phyloP scores from a whole-genome alignment of 495 filamentous ascomycete species.

The Evernia prunastri region DNA sequence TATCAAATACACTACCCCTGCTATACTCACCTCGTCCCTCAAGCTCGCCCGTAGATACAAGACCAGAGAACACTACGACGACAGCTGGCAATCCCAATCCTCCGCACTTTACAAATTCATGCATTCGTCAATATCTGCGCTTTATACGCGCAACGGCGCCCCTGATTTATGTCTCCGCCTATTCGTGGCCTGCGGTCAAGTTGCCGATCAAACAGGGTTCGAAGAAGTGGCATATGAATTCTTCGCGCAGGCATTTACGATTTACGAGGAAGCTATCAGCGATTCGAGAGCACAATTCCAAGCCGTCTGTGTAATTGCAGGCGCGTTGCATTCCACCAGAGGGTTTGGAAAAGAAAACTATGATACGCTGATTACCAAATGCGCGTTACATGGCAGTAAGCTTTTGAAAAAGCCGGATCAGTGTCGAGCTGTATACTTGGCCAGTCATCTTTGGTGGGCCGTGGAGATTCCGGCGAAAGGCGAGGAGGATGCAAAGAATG shows the following conservation, averaged over 20 bases:
- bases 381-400: constrained; percentile 92
- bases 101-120: constrained; percentile 91
- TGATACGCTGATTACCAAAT: constrained; percentile 96
- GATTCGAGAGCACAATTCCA: constrained; percentile 96
- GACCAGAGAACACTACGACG: constrained; percentile 83
- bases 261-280: constrained; percentile 92
- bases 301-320: constrained; percentile 90
- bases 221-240: constrained; percentile 97
- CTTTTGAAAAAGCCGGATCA: constrained; percentile 97
- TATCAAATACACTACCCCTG: constrained; percentile 89
- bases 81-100: constrained; percentile 88
- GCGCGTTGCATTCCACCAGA: constrained; percentile 75
- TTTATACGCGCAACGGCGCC: constrained; percentile 77
- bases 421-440: constrained; percentile 91
- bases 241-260: constrained; percentile 96
- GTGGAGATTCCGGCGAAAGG: constrained; percentile 75
- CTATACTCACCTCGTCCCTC: constrained; percentile 82
- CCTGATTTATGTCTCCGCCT: constrained; percentile 83
- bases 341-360: constrained; percentile 95
- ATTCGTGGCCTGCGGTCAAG: constrained; percentile 85
- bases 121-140: constrained; percentile 75
- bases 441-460: constrained; percentile 97
- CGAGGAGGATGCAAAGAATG: constrained; percentile 77
- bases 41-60: constrained; percentile 88
- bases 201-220: constrained; percentile 84